Evolutionary conservation across 495 filamentous ascomycete species (phyloP), one percentile per base, ranked within the genome.

Genomic region (Xylaria acuta): DNA sequence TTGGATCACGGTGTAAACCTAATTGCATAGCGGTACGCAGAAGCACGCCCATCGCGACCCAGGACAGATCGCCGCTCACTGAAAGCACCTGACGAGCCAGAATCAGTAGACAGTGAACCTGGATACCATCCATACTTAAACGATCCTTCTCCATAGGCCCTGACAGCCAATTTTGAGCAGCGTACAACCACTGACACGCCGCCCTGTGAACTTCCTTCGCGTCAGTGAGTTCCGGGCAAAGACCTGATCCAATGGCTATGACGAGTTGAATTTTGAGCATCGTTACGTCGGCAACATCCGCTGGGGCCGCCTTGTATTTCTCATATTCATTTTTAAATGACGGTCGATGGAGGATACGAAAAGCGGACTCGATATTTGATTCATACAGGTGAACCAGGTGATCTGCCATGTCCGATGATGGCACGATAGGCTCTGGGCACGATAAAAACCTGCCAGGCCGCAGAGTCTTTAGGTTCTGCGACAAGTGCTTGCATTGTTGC

Each of bases 111-210:
- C 87, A 80, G 43, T 86, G 80, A 1, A 84, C 79, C 3, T 86
- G 85, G 12, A 89, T 69, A 38, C 78, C 75, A 32, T 77, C 77
- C 34, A 89, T 79, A 27, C 82, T 85, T 5, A 85, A 77, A 4
- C 86, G 82, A 67, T 84, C 82, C 75, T 87, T 86, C 34, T 80
- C 76, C 25, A 74, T 76, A 0, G 84, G 81, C 32, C 78, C 85
- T 8, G 85, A 82, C 1, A 88, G 77, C 86, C 85, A 89, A 56
- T 80, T 85, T 60, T 88, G 84, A 2, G 87, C 84, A 69, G 88
- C 84, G 20, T 86, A 79, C 0, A 89, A 79, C 88, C 88, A 90
- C 47, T 85, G 80, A 34, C 86, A 71, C 7, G 85, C 85, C 1
- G 82, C 83, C 51, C 80, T 81, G 67, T 85, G 86, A 53, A 82